Percentiles rank a stretch among this genome's conserved stretches.
These are phyloP conservation scores for Ogataea nonfermentans DNA, from an alignment of 805 yeast species.

Conservation along the genomic window DNA sequence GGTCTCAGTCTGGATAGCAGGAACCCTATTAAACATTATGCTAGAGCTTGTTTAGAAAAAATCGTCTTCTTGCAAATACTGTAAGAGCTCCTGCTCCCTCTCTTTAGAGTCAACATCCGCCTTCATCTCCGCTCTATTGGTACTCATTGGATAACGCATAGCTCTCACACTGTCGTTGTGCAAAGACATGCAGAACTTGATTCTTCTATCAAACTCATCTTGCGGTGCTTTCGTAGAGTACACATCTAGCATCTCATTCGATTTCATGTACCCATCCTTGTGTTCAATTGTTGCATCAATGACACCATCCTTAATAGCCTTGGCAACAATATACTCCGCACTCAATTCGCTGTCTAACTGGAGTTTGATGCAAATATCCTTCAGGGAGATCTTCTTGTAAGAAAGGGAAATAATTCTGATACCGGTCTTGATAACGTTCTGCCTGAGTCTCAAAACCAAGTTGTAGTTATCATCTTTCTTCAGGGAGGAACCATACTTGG, in stretches of 20 bases:
- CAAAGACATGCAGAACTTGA: slow-evolving; percentile 82
- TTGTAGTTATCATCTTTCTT: slow-evolving; percentile 78
- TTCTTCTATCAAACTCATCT: slow-evolving; percentile 85
- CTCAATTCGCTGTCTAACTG: slow-evolving; percentile 92
- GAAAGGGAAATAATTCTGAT: slow-evolving; percentile 89
- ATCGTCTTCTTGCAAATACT: slow-evolving; percentile 50
- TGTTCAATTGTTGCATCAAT: slow-evolving; percentile 93
- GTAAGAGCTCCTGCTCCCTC: slow-evolving; percentile 44
- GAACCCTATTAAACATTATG: slow-evolving; percentile 35
- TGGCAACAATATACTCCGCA: slow-evolving; percentile 95
- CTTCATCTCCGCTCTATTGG: slow-evolving; percentile 48
- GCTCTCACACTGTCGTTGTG: slow-evolving; percentile 92
- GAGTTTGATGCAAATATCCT: slow-evolving; percentile 90
- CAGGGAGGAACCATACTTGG: slow-evolving; percentile 58
- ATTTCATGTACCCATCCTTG: slow-evolving; percentile 86
- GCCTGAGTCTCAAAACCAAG: slow-evolving; percentile 84
- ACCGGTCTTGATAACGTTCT: slow-evolving; percentile 97
- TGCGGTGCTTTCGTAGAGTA: slow-evolving; percentile 90
- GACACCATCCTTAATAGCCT: slow-evolving; percentile 96
- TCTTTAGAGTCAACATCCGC: slow-evolving; percentile 55
- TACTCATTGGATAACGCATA: slow-evolving; percentile 82
- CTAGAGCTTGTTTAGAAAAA: slow-evolving; percentile 30
- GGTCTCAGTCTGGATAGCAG: slow-evolving; percentile 41
- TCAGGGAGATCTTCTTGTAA: slow-evolving; percentile 84
- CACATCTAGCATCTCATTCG: slow-evolving; percentile 79